Evolutionary conservation across 1,284 basidiomycete genomes (phyloP), one percentile per base, ranked within the genome.

Genomic region (Ustilago loliicola): DNA sequence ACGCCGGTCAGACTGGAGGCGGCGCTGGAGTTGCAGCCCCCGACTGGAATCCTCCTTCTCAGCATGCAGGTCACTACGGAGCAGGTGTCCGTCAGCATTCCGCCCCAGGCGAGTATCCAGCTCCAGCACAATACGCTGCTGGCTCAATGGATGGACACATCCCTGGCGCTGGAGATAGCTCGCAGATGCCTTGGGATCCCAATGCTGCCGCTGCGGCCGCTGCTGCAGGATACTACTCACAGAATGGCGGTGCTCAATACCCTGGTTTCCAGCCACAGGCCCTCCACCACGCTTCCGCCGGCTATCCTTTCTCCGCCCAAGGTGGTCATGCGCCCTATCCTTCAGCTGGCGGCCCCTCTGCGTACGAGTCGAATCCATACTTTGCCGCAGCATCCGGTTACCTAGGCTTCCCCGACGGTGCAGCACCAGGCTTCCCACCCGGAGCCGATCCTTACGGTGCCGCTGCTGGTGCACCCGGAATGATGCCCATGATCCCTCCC

Each of bases 341-440:
- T 17, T 61, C 53, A 27, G 34, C 59, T 6, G 61, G 59, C 51
- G 62, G 57, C 25, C 51, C 59, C 8, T 66, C 72, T 1, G 74
- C 57, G 11, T 74, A 62, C 50, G 72, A 77, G 15, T 17, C 68
- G 6, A 83, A 81, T 48, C 68, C 80, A 7, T 83, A 83, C 65
- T 80, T 80, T 69, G 77, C 74, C 9, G 80, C 80, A 32, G 81
- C 81, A 5, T 67, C 72, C 6, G 77, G 77, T 40, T 79, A 79
- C 36, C 69, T 76, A 23, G 79, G 79, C 51, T 80, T 72, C 34
- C 79, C 78, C 21, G 74, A 77, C 21, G 75, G 74, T 36, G 62
- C 64, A 15, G 69, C 70, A 9, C 72, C 76, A 11, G 64, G 66
- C n/a, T 78, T 70, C 52, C 76, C 72, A 19, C 76, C 72, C 5